Evolutionary conservation across 78 protist genomes (phyloP), one percentile per base, ranked within the genome.

Genomic region (Dictyostelium purpureum): DNA sequence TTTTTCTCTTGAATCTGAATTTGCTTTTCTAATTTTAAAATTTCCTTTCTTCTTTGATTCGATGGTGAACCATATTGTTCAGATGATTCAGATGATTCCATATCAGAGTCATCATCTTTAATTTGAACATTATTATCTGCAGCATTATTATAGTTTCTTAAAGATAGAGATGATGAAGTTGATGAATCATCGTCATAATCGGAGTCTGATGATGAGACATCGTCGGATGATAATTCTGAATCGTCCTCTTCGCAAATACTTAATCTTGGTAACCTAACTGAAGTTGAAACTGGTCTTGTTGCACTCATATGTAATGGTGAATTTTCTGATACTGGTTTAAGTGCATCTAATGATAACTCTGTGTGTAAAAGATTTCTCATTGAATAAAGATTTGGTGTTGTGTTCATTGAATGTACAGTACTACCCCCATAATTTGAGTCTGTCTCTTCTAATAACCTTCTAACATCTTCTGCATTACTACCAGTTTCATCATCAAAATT

Each of bases 311-410:
- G 79, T 38, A 83, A 40, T 40, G 90, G 90, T 21, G 90, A 83
- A 33, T 83, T 71, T 45, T 83, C 90, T 38, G 47, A 40, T 6
- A 67, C 52, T 21, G 77, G 90, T 28, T 18, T n/a, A 0, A 83
- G 12, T 5, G 54, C 81, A 51, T 83, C 90, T 31, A 71, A 45
- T 40, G 90, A 83, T 52, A 83, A 52, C 33, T 83, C 81, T 24
- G 66, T 26, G 26, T 57, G 66, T n/a, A 57, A 28, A n/a, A 26
- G 33, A 1, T 4, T 37, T 45, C 38, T 73, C 18, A 10, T 10
- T 31, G 51, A 49, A 19, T 16, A 11, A 19, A 43, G 18, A 31
- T 70, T 40, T 31, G 79, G 63, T 49, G 79, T 40, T 6, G 35
- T 57, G 5, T 4, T 26, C 38, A 57, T 57, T 57, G 63, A 54